Evolutionary conservation across 2,329 filamentous ascomycete species (phyloP), one percentile per base, ranked within the genome.

Genomic region (Volutella citrinella): DNA sequence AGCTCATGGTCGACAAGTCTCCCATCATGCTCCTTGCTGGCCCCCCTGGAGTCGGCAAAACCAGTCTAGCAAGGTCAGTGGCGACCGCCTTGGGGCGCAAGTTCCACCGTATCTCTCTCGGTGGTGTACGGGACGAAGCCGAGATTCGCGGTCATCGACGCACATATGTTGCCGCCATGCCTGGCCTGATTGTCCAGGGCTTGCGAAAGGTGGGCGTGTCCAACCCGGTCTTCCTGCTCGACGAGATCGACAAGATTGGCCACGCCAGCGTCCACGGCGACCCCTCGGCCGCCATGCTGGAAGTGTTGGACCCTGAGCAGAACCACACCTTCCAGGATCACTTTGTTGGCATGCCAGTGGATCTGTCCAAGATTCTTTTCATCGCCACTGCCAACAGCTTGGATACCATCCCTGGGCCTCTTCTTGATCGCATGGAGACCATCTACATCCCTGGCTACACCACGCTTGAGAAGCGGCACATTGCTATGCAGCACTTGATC

Each of bases 121-220:
- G 93, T 41, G 93, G 93, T 49, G 91, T 98, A 4, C 76, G 93
- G 34, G 93, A 98, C 54, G 93, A 98, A 61, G 93, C 93, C 12
- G 93, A 98, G 65, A 97, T 98, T 40, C 80, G 93, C 40, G 93
- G 93, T 9, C 93, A 98, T 63, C 78, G 93, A 36, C 77, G 93
- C 49, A 98, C 93, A 1, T 98, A 98, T 56, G 93, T 98, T 38
- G 93, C 93, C 15, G 93, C 93, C n/a, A 96, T 98, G 91, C 93
- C 93, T 9, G 93, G 93, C 34, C 72, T 97, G 35, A 85, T 98
- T 39, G 90, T 97, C 19, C 90, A 89, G 58, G 93, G 91, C 0
- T 61, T 98, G 35, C 90, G 93, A 66, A 98, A 97, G 67, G 91
- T 94, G 19, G 91, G 90, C 28, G 91, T 97, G 14, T 80, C 88